Conservation (phyloP, 805 yeast genomes). For the Candida endomychidarum region DNA sequence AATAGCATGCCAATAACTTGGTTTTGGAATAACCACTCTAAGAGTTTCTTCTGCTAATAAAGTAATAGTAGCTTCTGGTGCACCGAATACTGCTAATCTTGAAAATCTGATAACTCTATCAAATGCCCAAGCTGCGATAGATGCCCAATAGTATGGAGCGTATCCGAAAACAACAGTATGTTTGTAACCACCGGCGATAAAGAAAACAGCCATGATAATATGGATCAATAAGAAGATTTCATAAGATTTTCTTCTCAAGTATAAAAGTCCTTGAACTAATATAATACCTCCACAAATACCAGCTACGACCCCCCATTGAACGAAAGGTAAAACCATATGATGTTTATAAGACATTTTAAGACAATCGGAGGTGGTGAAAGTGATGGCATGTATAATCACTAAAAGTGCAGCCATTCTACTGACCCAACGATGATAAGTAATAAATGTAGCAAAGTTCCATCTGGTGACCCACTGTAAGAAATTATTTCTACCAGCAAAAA, state of each 20-base stretch:
- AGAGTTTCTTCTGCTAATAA: slow-evolving; percentile 40
- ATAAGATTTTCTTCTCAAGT: slow-evolving; percentile 53
- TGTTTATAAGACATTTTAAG: slow-evolving; percentile 10
- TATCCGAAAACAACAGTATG: slow-evolving; percentile 43
- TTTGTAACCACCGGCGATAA: slow-evolving; percentile 54
- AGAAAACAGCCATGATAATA: slow-evolving; percentile 35
- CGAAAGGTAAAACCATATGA: slow-evolving; percentile 19
- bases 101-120: slow-evolving; percentile 36
- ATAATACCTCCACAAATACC: slow-evolving; percentile 39
- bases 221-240: slow-evolving; percentile 46
- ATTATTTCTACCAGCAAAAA: slow-evolving; percentile 74
- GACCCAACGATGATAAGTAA: slow-evolving; percentile 58
- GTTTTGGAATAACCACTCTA: slow-evolving; percentile 37
- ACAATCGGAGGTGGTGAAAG: slow-evolving; percentile 49
- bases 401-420: slow-evolving; percentile 46
- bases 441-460: slow-evolving; percentile 48
- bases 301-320: slow-evolving; percentile 31
- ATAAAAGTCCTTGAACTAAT: slow-evolving; percentile 48
- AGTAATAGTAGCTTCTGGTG: slow-evolving; percentile 30
- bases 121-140: slow-evolving; percentile 38
- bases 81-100: slow-evolving; percentile 33
- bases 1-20: slow-evolving; percentile 34
- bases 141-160: slow-evolving; percentile 28
- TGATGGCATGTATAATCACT: slow-evolving; percentile 47
- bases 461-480: slow-evolving; percentile 62